These are phyloP conservation scores for Puccinia horiana DNA, from an alignment of 1,284 basidiomycete species.

Conservation along the genomic window DNA sequence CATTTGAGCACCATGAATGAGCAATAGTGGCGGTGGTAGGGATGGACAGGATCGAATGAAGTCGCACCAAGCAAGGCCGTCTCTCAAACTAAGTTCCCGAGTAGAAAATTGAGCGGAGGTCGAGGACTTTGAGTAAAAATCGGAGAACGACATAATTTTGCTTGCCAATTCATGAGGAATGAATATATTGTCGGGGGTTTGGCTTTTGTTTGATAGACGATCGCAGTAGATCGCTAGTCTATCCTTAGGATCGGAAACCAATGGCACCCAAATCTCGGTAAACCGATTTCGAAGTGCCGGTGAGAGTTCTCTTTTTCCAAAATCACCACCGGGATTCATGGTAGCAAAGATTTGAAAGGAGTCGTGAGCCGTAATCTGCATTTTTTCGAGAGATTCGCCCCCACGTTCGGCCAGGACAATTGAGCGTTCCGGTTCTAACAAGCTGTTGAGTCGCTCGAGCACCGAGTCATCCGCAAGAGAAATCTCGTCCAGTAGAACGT, in stretches of 20 bases:
- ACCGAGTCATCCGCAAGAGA: conserved; percentile 98
- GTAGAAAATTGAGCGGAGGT: conserved; percentile 66
- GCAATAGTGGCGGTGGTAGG: conserved; percentile 52
- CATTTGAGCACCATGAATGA: conserved; percentile 60
- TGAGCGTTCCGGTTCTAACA: conserved; percentile 84
- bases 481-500: conserved; percentile 93
- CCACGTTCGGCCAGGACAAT: conserved; percentile 92
- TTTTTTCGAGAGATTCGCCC: conserved; percentile 71
- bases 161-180: conserved; percentile 66
- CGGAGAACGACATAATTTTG: conserved; percentile 74
- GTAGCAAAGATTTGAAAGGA: conserved; percentile 90
- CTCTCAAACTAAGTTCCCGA: conserved; percentile 69
- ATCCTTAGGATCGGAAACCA: conserved; percentile 75
- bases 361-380: conserved; percentile 68
- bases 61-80: conserved; percentile 87
- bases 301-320: conserved; percentile 97
- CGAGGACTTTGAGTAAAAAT: conserved; percentile 73
- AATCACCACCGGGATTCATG: conserved; percentile 99
- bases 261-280: conserved; percentile 98
- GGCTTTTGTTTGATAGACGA: conserved; percentile 65
- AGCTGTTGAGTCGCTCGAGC: conserved; percentile 93
- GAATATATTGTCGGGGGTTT: not conserved
- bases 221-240: conserved; percentile 75
- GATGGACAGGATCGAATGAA: conserved; percentile 71
- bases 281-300: conserved; percentile 96